A percentile compares a stretch with the other conserved stretches of the same genome.
phyloP scores from a whole-genome alignment of 2,329 filamentous ascomycete genomes.

The Aspergillus sclerotialis region DNA sequence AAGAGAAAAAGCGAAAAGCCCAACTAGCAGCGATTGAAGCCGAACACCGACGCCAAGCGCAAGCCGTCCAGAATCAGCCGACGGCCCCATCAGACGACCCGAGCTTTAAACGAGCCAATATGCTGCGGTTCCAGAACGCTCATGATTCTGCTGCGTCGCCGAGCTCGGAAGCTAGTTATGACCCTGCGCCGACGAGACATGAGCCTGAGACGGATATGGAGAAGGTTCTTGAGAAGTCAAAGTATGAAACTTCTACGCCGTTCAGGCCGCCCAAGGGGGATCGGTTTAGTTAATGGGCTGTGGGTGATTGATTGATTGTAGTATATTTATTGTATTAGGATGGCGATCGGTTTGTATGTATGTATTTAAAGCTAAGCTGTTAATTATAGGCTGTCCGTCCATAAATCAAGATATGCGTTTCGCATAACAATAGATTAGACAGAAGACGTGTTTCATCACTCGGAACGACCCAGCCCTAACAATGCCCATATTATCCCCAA shows the following conservation, averaged over 20 bases:
- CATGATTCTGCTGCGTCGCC: constrained; percentile 54
- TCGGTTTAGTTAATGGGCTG: constrained; percentile 58
- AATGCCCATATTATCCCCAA: no score
- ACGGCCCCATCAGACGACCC: constrained; percentile 18
- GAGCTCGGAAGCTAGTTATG: constrained; percentile 64
- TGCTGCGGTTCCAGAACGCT: constrained; percentile 20
- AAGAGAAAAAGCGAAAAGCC: constrained; percentile 56
- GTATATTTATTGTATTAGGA: constrained; percentile 1
- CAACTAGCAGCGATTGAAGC: constrained; percentile 29
- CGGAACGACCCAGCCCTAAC: no score
- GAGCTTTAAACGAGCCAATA: constrained; percentile 29
- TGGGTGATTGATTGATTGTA: constrained; percentile 3
- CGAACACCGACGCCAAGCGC: constrained; percentile 26
- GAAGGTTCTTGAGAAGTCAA: constrained; percentile 68
- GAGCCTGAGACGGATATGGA: constrained; percentile 65
- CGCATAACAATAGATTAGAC: not conserved
- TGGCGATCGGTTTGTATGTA: constrained; percentile 1
- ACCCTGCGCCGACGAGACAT: constrained; percentile 82
- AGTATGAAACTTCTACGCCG: constrained; percentile 75
- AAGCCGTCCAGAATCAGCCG: constrained; percentile 9
- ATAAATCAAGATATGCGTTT: no score
- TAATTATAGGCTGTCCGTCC: no score
- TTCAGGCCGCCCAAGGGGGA: constrained; percentile 79
- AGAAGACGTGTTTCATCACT: no score
- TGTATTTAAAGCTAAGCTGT: not conserved